A percentile compares a stretch with the other conserved stretches of the same genome.
Evolutionary conservation across 2,329 filamentous ascomycete genomes (phyloP).

Genomic region (Acephala macrosclerotiorum): DNA sequence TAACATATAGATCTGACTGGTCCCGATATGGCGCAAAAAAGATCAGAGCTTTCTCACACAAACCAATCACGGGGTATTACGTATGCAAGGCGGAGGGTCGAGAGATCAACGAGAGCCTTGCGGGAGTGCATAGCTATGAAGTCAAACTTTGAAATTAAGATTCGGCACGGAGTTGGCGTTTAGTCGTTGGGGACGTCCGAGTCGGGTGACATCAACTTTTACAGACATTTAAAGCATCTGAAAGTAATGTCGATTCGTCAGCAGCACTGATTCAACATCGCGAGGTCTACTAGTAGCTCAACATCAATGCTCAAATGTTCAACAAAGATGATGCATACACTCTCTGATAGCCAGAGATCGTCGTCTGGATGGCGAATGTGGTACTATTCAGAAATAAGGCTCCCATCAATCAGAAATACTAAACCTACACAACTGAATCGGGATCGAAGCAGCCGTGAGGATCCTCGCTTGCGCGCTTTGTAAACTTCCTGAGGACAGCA

Average conservation of each 20-base stretch:
- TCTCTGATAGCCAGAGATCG: background rate
- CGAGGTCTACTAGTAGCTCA: background rate
- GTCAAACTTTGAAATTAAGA: background rate
- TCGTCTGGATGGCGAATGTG: constrained; percentile 1
- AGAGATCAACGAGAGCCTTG: background rate
- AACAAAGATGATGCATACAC: background rate
- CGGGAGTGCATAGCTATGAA: background rate
- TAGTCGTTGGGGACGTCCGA: constrained; percentile 5
- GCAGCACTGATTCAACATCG: no score
- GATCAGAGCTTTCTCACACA: background rate
- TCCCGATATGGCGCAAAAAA: background rate
- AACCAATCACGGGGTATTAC: background rate
- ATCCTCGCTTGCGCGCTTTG: constrained; percentile 3
- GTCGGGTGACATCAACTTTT: background rate
- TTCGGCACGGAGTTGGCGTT: background rate
- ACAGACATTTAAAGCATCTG: background rate
- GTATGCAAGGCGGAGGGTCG: background rate
- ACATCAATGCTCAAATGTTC: background rate
- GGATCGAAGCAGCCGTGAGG: background rate
- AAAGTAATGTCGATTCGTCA: background rate
- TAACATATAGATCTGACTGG: background rate
- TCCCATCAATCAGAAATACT: background rate
- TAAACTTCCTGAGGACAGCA: background rate
- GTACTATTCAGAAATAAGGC: background rate
- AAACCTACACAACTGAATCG: constrained; percentile 1